phyloP scores from a whole-genome alignment of 495 filamentous ascomycete genomes.

The Aspergillus egyptiacus region DNA sequence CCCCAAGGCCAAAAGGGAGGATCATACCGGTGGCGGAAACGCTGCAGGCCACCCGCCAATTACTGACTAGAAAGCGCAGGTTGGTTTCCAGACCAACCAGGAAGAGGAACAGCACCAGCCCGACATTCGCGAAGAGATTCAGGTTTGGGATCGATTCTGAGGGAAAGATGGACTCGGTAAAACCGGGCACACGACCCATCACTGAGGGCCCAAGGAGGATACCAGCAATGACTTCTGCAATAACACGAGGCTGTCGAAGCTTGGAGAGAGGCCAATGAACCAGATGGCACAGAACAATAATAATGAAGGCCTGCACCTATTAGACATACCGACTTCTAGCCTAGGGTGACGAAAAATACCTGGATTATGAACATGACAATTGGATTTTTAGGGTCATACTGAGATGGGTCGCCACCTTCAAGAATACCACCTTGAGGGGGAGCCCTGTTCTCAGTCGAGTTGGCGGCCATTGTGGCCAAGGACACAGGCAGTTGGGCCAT shows the following conservation, averaged over 20 bases:
- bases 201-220: slow-evolving; percentile 86
- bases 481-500: neutral
- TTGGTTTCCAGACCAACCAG: slow-evolving; percentile 91
- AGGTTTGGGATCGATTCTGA: slow-evolving; percentile 64
- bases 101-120: slow-evolving; percentile 87
- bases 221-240: slow-evolving; percentile 92
- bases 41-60: slow-evolving; percentile 78
- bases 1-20: slow-evolving; percentile 64
- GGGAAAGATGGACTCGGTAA: slow-evolving; percentile 73
- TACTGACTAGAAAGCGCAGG: slow-evolving; percentile 71
- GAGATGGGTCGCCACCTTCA: slow-evolving; percentile 65
- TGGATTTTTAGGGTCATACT: slow-evolving; percentile 73
- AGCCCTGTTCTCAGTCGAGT: slow-evolving; percentile 16
- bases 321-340: neutral
- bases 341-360: slow-evolving; percentile 42
- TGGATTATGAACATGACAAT: slow-evolving; percentile 93
- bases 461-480: slow-evolving; percentile 13
- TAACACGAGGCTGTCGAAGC: slow-evolving; percentile 85
- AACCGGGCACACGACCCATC: slow-evolving; percentile 77
- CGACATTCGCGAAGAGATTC: slow-evolving; percentile 80
- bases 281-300: slow-evolving; percentile 82
- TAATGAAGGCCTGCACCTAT: slow-evolving; percentile 65
- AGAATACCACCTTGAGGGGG: slow-evolving; percentile 53
- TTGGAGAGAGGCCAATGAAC: slow-evolving; percentile 80
- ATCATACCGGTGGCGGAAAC: slow-evolving; percentile 84